Base-by-base conservation (phyloP, 768 basidiomycete species). In the Suillus variegatus region DNA sequence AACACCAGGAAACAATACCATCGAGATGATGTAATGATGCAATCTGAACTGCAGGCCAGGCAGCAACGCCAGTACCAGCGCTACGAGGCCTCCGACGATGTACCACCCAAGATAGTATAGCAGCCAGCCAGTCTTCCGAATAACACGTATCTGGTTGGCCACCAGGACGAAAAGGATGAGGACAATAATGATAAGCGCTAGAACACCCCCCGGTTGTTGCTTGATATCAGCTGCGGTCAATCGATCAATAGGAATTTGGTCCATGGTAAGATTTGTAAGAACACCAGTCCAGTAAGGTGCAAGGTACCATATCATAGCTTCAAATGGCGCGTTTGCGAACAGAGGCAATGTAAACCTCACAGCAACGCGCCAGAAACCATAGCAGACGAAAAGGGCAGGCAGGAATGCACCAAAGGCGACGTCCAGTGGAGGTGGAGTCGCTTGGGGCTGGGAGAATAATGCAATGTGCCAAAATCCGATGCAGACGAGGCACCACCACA, bases 401-500 rank as follows among this genome's bases (percentile, higher is more conserved):
- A 95, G 81, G 78, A 95, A 95, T 6, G 85, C 84, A 38, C 84
- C 85, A 68, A 95, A 94, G 7, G 86, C 91, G n/a, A 81, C 79
- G 63, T 90, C 86, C 64, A 95, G 76, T 35, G 84, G 82, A 6
- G 94, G 93, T 43, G 91, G 90, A 7, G 81, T 82, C 1, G 80
- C 82, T 55, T 79, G 84, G 7, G 90, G 90, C 70, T 94, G 89
- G 10, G 91, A 91, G 70, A 93, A 94, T 47, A 95, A 83, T 0
- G 86, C 80, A 62, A 93, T 81, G 69, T 95, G 93, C 93, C 94
- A 95, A 74, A 86, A 95, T 2, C 93, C 91, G 54, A 92, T 90
- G 78, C 87, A 92, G 7, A 92, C 86, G n/a, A 93, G 80, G 70
- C 83, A 88, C 90, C 91, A 92, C 75, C 83, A 93, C 3, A 87